Evolutionary conservation across 805 yeast species (phyloP).

Genomic region (Saccharomycopsis guyanensis): DNA sequence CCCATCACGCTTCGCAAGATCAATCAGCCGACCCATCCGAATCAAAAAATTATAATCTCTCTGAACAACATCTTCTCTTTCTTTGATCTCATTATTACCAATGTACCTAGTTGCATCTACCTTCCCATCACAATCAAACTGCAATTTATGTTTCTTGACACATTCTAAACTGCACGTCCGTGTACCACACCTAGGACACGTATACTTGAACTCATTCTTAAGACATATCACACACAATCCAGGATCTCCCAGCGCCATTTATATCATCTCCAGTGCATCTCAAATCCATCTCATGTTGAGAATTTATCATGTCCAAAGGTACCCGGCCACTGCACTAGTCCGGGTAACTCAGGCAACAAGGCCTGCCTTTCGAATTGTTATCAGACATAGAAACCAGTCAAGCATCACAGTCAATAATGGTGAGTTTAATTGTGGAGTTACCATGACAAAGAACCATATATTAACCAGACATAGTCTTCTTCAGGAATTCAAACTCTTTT

Average conservation of each 20-base stretch:
- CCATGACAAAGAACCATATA: no score
- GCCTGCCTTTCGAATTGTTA: not conserved
- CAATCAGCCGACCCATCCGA: slow-evolving; percentile 49
- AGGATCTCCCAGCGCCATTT: not conserved
- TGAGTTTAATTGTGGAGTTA: not conserved
- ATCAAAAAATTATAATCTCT: slow-evolving; percentile 77
- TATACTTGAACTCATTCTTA: slow-evolving; percentile 45
- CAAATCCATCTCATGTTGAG: not conserved
- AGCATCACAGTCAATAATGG: not conserved
- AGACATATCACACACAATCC: slow-evolving; percentile 41
- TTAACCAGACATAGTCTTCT: slow-evolving; percentile 23
- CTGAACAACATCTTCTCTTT: slow-evolving; percentile 42
- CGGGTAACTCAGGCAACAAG: no score
- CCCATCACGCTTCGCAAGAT: slow-evolving; percentile 49
- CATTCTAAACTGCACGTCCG: slow-evolving; percentile 67
- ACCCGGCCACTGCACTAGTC: no score
- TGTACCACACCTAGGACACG: slow-evolving; percentile 70
- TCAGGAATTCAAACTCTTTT: slow-evolving; percentile 65
- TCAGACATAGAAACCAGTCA: not conserved
- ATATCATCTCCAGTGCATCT: no score
- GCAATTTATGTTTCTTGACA: slow-evolving; percentile 60
- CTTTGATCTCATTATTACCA: slow-evolving; percentile 32
- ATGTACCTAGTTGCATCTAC: slow-evolving; percentile 56
- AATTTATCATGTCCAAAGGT: no score
- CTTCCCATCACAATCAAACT: slow-evolving; percentile 56